Percentiles rank a stretch among this genome's conserved stretches.
These are phyloP conservation scores for Babesia bovis DNA, from an alignment of 169 alveolate species.

Conservation along the genomic window DNA sequence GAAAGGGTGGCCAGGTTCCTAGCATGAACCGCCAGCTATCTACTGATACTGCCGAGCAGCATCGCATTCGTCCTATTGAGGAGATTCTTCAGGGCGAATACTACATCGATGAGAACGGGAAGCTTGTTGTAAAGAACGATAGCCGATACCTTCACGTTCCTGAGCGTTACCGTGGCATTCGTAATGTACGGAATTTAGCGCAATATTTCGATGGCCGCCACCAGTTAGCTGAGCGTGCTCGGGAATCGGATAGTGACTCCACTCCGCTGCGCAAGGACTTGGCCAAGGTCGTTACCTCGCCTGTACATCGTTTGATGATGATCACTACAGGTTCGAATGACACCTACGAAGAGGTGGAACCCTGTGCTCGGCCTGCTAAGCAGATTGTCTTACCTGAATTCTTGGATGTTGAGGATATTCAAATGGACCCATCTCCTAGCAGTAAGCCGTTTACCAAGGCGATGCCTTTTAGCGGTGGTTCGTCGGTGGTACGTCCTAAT, in stretches of 20 bases:
- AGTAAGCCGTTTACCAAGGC: background rate
- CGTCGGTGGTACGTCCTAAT: background rate
- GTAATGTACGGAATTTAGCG: conserved; percentile 33
- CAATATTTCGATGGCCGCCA: conserved; percentile 12
- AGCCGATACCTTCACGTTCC: conserved; percentile 39
- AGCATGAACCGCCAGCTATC: background rate
- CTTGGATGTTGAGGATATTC: background rate
- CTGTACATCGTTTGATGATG: conserved; percentile 4
- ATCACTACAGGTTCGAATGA: background rate
- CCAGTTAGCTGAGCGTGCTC: background rate
- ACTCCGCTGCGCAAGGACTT: background rate
- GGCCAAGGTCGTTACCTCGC: conserved; percentile 3
- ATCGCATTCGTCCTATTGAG: conserved; percentile 24
- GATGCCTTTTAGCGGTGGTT: background rate
- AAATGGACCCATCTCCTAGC: background rate
- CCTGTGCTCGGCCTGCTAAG: background rate
- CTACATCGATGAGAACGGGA: conserved; percentile 26
- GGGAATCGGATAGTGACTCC: conserved; percentile 1
- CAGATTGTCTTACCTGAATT: conserved; percentile 1
- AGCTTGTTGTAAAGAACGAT: conserved; percentile 37
- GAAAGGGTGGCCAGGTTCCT: background rate
- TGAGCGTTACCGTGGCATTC: conserved; percentile 31
- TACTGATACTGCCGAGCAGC: background rate
- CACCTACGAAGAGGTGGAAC: background rate
- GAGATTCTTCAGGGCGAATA: conserved; percentile 28